phyloP scores from a whole-genome alignment of 2,329 filamentous ascomycete genomes.

The Trichophyton rubrum region DNA sequence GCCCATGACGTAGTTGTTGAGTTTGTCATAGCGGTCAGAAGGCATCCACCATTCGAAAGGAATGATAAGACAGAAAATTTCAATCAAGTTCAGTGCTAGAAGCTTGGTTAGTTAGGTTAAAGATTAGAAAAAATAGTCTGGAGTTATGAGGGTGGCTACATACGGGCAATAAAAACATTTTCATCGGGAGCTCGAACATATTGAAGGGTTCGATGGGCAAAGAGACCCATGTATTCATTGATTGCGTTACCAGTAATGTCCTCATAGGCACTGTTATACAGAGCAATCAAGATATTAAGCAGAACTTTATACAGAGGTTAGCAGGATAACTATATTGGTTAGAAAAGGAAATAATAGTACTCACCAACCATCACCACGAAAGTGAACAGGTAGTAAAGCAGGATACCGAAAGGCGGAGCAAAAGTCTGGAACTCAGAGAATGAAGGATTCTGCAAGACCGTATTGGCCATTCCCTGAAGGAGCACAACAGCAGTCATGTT shows the following conservation, averaged over 20 bases:
- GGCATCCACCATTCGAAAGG: slow-evolving; percentile 94
- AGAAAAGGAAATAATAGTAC: slow-evolving; percentile 10
- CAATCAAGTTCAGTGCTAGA: slow-evolving; percentile 72
- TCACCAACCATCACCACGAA: slow-evolving; percentile 81
- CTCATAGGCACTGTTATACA: slow-evolving; percentile 94
- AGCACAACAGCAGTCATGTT: slow-evolving; percentile 31
- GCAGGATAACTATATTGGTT: neutral
- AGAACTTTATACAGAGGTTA: slow-evolving; percentile 43
- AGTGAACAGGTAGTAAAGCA: slow-evolving; percentile 95
- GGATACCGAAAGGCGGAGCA: slow-evolving; percentile 80
- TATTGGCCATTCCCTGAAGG: slow-evolving; percentile 59
- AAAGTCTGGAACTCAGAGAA: slow-evolving; percentile 84
- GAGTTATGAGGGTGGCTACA: slow-evolving; percentile 12
- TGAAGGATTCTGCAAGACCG: slow-evolving; percentile 82
- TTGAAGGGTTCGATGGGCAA: slow-evolving; percentile 88
- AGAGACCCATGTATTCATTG: slow-evolving; percentile 90
- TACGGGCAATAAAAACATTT: slow-evolving; percentile 86
- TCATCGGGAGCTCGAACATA: slow-evolving; percentile 95
- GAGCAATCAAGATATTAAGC: slow-evolving; percentile 89
- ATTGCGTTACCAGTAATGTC: slow-evolving; percentile 87
- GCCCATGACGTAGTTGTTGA: slow-evolving; percentile 86
- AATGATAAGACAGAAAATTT: slow-evolving; percentile 64
- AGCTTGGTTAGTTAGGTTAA: neutral
- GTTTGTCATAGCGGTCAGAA: slow-evolving; percentile 55
- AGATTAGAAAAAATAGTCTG: neutral